phyloP scores from a whole-genome alignment of 1,139 yeast genomes.

The Magnusiomyces tetraspermus region DNA sequence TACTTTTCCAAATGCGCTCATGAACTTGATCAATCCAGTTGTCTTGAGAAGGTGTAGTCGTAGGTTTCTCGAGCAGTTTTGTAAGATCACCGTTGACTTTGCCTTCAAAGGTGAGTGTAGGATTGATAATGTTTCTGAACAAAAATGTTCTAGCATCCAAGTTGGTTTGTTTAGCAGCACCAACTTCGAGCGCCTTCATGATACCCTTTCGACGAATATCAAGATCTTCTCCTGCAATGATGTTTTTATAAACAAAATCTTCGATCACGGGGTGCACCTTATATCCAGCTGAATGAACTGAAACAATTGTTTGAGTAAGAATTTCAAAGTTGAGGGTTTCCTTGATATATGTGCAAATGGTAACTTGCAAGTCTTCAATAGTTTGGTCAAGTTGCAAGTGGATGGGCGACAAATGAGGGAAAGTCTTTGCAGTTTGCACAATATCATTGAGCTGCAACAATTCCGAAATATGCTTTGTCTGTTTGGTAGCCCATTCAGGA shows the following conservation, averaged over 20 bases:
- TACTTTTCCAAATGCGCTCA: conserved; percentile 63
- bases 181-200: conserved; percentile 41
- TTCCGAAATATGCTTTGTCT: conserved; percentile 16
- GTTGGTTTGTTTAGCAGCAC: conserved; percentile 18
- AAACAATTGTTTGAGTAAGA: conserved; percentile 44
- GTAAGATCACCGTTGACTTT: conserved; percentile 42
- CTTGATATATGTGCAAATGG: conserved; percentile 44
- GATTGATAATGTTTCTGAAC: conserved; percentile 54
- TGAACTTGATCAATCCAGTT: conserved; percentile 59
- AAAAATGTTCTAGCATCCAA: conserved; percentile 53
- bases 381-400: conserved; percentile 73
- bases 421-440: neutral
- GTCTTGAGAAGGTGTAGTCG: conserved; percentile 23
- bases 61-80: conserved; percentile 36
- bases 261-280: conserved; percentile 43
- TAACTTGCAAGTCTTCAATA: conserved; percentile 46
- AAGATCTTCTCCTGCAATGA: conserved; percentile 46
- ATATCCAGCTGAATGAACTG: conserved; percentile 37
- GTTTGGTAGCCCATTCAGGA: conserved; percentile 46
- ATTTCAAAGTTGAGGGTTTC: conserved; percentile 32
- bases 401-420: conserved; percentile 46
- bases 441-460: conserved; percentile 16
- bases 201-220: conserved; percentile 45
- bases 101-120: conserved; percentile 58
- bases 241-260: conserved; percentile 46